phyloP scores from a whole-genome alignment of 169 alveolate genomes.

The Plasmodium knowlesi region DNA sequence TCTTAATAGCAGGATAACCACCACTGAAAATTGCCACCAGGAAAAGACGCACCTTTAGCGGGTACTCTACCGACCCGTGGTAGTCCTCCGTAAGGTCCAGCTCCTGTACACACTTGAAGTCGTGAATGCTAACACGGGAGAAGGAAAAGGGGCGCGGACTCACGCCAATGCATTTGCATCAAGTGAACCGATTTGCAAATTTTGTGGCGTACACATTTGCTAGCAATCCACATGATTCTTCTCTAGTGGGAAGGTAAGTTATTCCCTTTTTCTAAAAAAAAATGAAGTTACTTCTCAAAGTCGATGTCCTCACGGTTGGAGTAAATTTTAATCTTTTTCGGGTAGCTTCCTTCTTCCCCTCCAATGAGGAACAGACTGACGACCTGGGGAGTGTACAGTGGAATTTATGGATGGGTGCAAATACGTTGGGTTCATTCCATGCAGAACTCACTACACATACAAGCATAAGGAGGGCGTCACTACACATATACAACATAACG shows the following conservation, averaged over 20 bases:
- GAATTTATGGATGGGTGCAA: too few species aligned
- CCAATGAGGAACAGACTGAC: slow-evolving; percentile 82
- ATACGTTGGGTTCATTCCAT: neutral
- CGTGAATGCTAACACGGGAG: slow-evolving; percentile 72
- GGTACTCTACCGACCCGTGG: slow-evolving; percentile 86
- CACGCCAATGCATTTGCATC: neutral
- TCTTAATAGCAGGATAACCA: neutral
- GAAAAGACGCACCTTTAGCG: slow-evolving; percentile 75
- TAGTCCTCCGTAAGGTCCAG: slow-evolving; percentile 82
- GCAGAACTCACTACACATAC: neutral
- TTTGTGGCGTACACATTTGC: too few species aligned
- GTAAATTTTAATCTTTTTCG: slow-evolving; percentile 79
- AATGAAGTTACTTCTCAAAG: slow-evolving; percentile 75
- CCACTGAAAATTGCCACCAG: neutral
- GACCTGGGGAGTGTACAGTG: slow-evolving; percentile 32
- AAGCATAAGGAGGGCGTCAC: neutral
- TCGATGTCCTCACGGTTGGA: slow-evolving; percentile 84
- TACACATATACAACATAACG: neutral
- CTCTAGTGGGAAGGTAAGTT: neutral
- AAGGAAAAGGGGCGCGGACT: neutral
- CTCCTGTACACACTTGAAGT: slow-evolving; percentile 80
- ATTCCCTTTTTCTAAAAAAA: neutral
- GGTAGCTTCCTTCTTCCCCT: slow-evolving; percentile 85
- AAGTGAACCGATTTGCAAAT: neutral
- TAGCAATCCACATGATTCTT: too few species aligned